Percentiles rank a stretch among this genome's conserved stretches.
Conservation (phyloP, 768 basidiomycete species). For the Hypholoma fasciculare region DNA sequence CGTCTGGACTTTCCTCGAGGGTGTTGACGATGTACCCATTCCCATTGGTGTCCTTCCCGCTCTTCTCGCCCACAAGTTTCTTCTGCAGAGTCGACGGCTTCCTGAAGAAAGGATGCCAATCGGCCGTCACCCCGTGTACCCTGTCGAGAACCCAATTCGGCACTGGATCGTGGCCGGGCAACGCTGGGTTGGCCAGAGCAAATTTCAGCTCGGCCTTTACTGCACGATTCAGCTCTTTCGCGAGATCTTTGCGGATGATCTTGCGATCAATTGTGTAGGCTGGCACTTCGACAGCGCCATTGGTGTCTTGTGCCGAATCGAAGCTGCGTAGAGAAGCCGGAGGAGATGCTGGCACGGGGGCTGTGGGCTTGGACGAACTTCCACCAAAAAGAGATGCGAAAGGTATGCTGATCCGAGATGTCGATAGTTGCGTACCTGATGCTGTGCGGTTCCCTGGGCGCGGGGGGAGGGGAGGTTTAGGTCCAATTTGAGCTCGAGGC, state of each 20-base stretch:
- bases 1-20: constrained; percentile 49
- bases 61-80: constrained; percentile 17
- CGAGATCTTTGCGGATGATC: constrained; percentile 54
- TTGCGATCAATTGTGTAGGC: constrained; percentile 58
- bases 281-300: constrained; percentile 51
- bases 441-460: constrained; percentile 30
- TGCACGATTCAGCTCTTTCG: constrained; percentile 50
- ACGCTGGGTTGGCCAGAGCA: constrained; percentile 36
- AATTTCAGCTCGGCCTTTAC: constrained; percentile 58
- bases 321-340: constrained; percentile 32
- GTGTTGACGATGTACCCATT: constrained; percentile 42
- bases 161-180: constrained; percentile 27
- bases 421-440: constrained; percentile 14
- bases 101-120: constrained; percentile 58
- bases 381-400: constrained; percentile 79
- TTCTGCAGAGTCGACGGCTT: constrained; percentile 12
- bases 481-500: constrained; percentile 39
- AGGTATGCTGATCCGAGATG: constrained; percentile 63
- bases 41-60: constrained; percentile 23
- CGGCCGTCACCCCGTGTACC: constrained; percentile 53
- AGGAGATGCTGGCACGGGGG: constrained; percentile 28
- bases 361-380: constrained; percentile 22
- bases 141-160: constrained; percentile 60
- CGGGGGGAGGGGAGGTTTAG: constrained; percentile 42
- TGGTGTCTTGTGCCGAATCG: constrained; percentile 28